phyloP scores from a whole-genome alignment of 83 land plant genomes.

The Diphasiastrum complanatum region DNA sequence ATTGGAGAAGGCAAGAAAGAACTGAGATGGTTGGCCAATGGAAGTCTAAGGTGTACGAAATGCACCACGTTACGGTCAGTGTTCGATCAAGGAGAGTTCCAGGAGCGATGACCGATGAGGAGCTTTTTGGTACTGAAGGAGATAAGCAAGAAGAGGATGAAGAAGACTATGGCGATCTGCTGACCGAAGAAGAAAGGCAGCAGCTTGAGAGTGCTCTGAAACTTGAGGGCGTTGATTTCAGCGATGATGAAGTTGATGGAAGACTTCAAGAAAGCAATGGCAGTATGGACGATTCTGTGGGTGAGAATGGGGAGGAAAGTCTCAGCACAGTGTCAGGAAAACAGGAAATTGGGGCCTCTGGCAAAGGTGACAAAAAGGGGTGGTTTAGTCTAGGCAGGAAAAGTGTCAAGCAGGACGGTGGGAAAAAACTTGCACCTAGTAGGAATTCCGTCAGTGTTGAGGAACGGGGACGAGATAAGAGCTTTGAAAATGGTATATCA shows the following conservation, averaged over 20 bases:
- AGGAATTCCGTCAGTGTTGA: no score
- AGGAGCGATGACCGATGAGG: slow-evolving; percentile 13
- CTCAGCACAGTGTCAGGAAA: background rate
- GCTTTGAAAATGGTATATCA: no score
- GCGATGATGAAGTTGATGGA: background rate
- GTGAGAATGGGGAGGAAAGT: background rate
- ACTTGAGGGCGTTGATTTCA: no score
- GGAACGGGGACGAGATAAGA: no score
- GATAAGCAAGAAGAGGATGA: slow-evolving; percentile 2
- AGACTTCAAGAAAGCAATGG: background rate
- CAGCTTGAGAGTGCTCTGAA: slow-evolving; percentile 1
- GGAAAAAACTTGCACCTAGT: no score
- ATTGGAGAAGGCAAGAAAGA: slow-evolving; percentile 10
- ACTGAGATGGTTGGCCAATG: slow-evolving; percentile 11
- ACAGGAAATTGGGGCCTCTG: background rate
- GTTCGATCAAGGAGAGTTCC: slow-evolving; percentile 9
- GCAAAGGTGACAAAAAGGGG: slow-evolving; percentile 1
- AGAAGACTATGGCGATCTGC: background rate
- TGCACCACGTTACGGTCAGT: slow-evolving; percentile 11
- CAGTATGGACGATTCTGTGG: background rate
- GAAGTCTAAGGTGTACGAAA: slow-evolving; percentile 11
- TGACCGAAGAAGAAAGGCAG: slow-evolving; percentile 1
- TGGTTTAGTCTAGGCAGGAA: slow-evolving; percentile 4
- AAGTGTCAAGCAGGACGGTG: no score
- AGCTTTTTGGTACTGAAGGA: slow-evolving; percentile 3